Evolutionary conservation across 2,329 filamentous ascomycete species (phyloP).

Genomic region (Cytospora piceae): DNA sequence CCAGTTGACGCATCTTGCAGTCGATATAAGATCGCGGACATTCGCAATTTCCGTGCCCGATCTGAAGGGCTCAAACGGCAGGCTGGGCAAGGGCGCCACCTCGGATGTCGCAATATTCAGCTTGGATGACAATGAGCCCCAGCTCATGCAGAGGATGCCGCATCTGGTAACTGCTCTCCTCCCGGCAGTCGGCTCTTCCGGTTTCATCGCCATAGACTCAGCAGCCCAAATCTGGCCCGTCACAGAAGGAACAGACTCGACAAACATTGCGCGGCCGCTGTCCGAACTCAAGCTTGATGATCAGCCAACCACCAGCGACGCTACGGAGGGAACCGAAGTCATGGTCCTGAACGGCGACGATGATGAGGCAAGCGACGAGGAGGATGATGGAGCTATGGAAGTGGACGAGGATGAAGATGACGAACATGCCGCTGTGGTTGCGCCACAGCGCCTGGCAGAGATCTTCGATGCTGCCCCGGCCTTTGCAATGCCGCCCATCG

Average conservation of each 20-base stretch:
- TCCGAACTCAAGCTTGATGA: conserved; percentile 54
- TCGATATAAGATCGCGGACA: conserved; percentile 66
- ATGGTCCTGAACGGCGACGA: conserved; percentile 40
- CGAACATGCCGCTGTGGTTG: conserved; percentile 62
- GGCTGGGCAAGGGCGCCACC: conserved; percentile 41
- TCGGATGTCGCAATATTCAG: conserved; percentile 70
- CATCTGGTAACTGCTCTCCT: conserved; percentile 69
- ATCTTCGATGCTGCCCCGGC: conserved; percentile 72
- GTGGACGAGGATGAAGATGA: conserved; percentile 42
- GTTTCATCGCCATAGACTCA: conserved; percentile 78
- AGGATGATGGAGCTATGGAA: conserved; percentile 38
- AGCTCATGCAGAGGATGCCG: conserved; percentile 61
- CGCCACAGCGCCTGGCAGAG: conserved; percentile 68
- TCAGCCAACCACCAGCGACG: conserved; percentile 9
- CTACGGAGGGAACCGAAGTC: conserved; percentile 33
- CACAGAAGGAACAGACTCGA: conserved; percentile 61
- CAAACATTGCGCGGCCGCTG: conserved; percentile 58
- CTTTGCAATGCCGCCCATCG: conserved; percentile 71
- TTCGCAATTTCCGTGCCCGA: conserved; percentile 65
- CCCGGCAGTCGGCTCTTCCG: conserved; percentile 64
- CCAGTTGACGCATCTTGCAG: conserved; percentile 68
- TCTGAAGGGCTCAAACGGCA: conserved; percentile 32
- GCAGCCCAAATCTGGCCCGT: conserved; percentile 71
- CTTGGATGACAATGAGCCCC: conserved; percentile 59
- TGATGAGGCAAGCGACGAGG: conserved; percentile 32